Conservation (phyloP, 1,139 yeast genomes). For the Yarrowia galli region DNA sequence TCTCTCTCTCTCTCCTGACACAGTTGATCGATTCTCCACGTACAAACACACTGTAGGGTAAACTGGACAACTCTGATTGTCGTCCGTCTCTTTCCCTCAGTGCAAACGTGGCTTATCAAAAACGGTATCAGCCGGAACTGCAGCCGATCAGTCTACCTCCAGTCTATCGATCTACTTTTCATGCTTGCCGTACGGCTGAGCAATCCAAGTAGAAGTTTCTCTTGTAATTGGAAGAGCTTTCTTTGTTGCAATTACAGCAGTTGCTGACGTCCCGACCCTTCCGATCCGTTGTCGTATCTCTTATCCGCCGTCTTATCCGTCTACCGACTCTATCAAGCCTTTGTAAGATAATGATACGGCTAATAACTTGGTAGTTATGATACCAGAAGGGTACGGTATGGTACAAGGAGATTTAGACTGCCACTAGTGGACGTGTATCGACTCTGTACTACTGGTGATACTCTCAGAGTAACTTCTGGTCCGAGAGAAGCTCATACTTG, state of each 20-base stretch:
- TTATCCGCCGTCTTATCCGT: neutral
- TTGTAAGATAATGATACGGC: neutral
- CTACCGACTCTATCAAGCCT: neutral
- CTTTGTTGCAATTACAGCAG: neutral
- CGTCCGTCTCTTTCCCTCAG: neutral
- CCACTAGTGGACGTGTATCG: neutral
- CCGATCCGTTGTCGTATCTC: neutral
- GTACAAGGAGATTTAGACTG: neutral
- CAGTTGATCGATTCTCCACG: neutral
- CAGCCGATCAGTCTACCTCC: neutral
- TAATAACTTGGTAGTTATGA: neutral
- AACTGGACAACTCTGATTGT: slow-evolving; percentile 3
- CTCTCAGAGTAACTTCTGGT: neutral
- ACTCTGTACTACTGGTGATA: too few relatives aligned
- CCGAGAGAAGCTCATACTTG: neutral
- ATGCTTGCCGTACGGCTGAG: slow-evolving; percentile 3
- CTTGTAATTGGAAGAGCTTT: neutral
- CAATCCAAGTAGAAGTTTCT: slow-evolving; percentile 1
- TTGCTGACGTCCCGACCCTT: neutral
- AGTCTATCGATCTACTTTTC: too few relatives aligned
- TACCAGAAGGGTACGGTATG: neutral
- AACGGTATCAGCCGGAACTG: slow-evolving; percentile 17
- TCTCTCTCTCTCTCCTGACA: neutral
- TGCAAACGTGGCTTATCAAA: slow-evolving; percentile 10
- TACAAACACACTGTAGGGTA: neutral